Evolutionary conservation across 805 yeast genomes (phyloP).

Genomic region (Wickerhamiella allomyrinae): DNA sequence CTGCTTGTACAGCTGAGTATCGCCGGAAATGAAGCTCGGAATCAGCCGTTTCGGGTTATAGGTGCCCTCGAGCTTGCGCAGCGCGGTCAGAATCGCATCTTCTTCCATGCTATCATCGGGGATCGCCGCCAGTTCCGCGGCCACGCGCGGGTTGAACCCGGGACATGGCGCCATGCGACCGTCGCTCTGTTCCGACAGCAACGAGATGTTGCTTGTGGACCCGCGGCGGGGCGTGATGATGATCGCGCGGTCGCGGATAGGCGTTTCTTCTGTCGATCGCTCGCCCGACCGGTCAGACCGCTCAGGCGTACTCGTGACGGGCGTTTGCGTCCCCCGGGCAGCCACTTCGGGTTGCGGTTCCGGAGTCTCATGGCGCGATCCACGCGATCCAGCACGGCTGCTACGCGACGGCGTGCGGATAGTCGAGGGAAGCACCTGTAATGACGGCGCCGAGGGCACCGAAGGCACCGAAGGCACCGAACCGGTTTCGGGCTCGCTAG

Average conservation of each 20-base stretch:
- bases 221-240: background rate
- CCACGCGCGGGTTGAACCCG: constrained; percentile 41
- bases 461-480: too few species aligned
- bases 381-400: too few species aligned
- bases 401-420: too few species aligned
- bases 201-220: constrained; percentile 11
- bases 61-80: constrained; percentile 67
- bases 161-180: constrained; percentile 21
- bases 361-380: too few species aligned
- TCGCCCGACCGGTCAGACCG: too few species aligned
- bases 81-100: constrained; percentile 62
- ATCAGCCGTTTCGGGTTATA: constrained; percentile 2
- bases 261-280: too few species aligned
- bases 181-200: constrained; percentile 17
- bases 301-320: too few species aligned
- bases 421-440: background rate
- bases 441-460: too few species aligned
- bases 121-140: constrained; percentile 66
- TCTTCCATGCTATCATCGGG: constrained; percentile 61
- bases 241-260: background rate
- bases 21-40: constrained; percentile 5
- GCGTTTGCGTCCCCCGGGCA: too few species aligned
- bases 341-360: too few species aligned
- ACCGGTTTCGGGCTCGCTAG: too few species aligned
- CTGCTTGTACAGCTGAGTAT: constrained; percentile 7